phyloP scores from a whole-genome alignment of 2,329 filamentous ascomycete genomes.

The Lasiodiplodia sp. region DNA sequence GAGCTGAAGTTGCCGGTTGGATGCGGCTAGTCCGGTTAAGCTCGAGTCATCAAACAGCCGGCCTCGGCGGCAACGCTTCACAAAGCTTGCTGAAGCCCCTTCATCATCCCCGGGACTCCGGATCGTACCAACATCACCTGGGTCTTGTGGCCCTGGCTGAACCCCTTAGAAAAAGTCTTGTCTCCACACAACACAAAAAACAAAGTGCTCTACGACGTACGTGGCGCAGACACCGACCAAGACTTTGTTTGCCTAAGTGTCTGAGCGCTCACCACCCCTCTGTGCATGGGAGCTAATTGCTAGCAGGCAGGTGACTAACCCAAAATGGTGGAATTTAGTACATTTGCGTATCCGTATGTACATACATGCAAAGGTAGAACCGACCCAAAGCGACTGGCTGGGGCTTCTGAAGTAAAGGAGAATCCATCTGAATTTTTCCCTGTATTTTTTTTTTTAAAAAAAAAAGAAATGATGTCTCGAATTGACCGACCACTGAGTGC shows the following conservation, averaged over 20 bases:
- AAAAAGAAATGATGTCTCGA: too few species aligned
- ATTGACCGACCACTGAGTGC: too few species aligned
- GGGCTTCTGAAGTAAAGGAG: too few species aligned
- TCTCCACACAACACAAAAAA: neutral
- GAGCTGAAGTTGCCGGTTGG: neutral
- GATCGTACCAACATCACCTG: conserved; percentile 6
- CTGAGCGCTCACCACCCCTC: neutral
- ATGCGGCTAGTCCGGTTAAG: conserved; percentile 13
- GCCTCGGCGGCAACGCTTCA: conserved; percentile 28
- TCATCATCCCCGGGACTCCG: conserved; percentile 19
- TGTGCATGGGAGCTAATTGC: too few species aligned
- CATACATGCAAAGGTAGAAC: too few species aligned
- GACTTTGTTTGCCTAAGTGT: neutral
- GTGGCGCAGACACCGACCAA: neutral
- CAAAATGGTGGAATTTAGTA: too few species aligned
- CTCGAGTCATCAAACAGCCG: conserved; percentile 22
- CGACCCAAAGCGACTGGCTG: too few species aligned
- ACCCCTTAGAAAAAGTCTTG: neutral
- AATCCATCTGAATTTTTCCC: neutral
- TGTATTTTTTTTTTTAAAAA: neutral
- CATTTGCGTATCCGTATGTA: too few species aligned
- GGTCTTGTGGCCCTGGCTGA: neutral
- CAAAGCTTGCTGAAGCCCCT: conserved; percentile 24
- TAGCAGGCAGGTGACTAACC: too few species aligned
- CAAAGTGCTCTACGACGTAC: neutral